Conservation (phyloP, 2,329 filamentous ascomycete species). For the Biscogniauxia sp. region DNA sequence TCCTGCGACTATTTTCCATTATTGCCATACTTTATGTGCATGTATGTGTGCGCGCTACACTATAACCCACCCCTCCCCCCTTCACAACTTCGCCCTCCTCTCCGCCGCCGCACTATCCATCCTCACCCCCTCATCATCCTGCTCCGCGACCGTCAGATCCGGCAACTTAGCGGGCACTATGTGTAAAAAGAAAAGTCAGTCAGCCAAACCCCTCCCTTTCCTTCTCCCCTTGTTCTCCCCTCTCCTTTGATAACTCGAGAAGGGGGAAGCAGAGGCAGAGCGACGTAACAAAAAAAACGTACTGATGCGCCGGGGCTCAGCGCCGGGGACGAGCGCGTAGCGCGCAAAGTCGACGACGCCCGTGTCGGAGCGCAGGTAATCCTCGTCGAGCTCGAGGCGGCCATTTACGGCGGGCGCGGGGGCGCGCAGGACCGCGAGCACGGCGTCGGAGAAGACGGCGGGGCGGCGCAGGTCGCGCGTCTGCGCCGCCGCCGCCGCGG, state of each 20-base stretch:
- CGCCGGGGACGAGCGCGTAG: constrained; percentile 57
- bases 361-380: constrained; percentile 65
- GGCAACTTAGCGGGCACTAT: constrained; percentile 65
- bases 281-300: too few species aligned
- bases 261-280: too few species aligned
- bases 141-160: constrained; percentile 69
- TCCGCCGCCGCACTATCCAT: constrained; percentile 59
- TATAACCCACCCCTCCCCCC: neutral
- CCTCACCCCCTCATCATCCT: constrained; percentile 74
- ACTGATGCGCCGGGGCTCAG: constrained; percentile 65
- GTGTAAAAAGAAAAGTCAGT: too few species aligned
- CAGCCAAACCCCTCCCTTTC: too few species aligned
- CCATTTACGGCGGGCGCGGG: constrained; percentile 66
- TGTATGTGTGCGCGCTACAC: neutral
- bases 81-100: constrained; percentile 38
- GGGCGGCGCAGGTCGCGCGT: constrained; percentile 63
- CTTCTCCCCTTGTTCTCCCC: too few species aligned
- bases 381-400: constrained; percentile 71
- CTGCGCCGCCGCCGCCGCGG: too few species aligned
- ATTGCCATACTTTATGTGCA: too few species aligned
- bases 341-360: constrained; percentile 69
- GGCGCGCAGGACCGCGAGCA: constrained; percentile 67
- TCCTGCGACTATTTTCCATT: too few species aligned
- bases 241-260: too few species aligned
- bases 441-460: constrained; percentile 76